Percentiles rank a stretch among this genome's conserved stretches.
These are phyloP conservation scores for Beauveria sp. DNA, from an alignment of 2,329 filamentous ascomycete species.

Conservation along the genomic window DNA sequence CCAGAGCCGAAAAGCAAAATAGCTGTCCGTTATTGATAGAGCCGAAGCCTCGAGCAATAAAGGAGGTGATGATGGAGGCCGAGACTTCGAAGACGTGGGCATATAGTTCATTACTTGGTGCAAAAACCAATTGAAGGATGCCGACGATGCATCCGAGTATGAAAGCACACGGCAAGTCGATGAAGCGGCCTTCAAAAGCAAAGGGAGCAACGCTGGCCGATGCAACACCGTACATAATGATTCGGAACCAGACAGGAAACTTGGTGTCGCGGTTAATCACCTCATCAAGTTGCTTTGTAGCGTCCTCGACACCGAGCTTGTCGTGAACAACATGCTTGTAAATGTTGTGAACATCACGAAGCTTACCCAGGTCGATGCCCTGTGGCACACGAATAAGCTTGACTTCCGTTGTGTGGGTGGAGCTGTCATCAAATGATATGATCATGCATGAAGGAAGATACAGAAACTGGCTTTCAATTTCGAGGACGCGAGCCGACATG, in stretches of 20 bases:
- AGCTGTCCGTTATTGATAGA: slow-evolving; percentile 51
- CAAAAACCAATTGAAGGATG: slow-evolving; percentile 64
- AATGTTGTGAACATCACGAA: slow-evolving; percentile 66
- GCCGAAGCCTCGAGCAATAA: slow-evolving; percentile 60
- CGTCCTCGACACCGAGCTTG: slow-evolving; percentile 63
- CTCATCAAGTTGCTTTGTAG: slow-evolving; percentile 52
- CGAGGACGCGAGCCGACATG: slow-evolving; percentile 81
- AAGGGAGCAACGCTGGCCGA: slow-evolving; percentile 72
- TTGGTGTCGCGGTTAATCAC: slow-evolving; percentile 40
- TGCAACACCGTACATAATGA: slow-evolving; percentile 67
- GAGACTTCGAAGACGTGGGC: slow-evolving; percentile 44
- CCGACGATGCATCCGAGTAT: slow-evolving; percentile 68
- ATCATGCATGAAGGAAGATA: slow-evolving; percentile 94
- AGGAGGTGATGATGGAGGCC: slow-evolving; percentile 58
- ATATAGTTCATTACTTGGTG: slow-evolving; percentile 66
- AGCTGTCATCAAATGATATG: slow-evolving; percentile 74
- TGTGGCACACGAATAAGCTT: slow-evolving; percentile 63
- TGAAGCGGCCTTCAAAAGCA: slow-evolving; percentile 66
- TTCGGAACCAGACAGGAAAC: slow-evolving; percentile 44
- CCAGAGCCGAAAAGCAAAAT: slow-evolving; percentile 66
- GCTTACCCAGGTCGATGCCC: slow-evolving; percentile 65
- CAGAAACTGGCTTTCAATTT: slow-evolving; percentile 82
- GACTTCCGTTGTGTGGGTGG: slow-evolving; percentile 71
- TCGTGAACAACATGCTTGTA: slow-evolving; percentile 82
- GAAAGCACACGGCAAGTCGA: slow-evolving; percentile 73